Conservation (phyloP, 495 filamentous ascomycete species). For the Neurospora sp. region DNA sequence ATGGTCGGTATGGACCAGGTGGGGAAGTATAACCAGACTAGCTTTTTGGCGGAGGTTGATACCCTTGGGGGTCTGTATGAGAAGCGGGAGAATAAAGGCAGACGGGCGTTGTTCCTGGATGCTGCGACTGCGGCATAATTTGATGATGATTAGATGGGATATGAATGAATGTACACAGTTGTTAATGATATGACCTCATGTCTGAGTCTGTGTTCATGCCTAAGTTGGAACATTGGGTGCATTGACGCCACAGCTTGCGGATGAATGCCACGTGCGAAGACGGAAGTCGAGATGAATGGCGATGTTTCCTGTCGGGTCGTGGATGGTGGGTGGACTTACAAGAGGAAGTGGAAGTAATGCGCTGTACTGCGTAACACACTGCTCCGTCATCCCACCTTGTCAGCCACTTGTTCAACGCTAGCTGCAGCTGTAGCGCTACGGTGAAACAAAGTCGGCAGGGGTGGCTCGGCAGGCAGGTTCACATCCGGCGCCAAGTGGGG, state of each 20-base stretch:
- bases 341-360: not conserved
- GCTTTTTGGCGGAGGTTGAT: conserved; percentile 24
- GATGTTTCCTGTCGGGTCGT: not conserved
- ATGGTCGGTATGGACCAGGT: conserved; percentile 35
- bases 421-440: not conserved
- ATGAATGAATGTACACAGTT: not conserved
- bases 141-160: not conserved
- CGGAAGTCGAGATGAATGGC: not conserved
- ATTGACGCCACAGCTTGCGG: not conserved
- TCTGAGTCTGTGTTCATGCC: not conserved
- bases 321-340: not conserved
- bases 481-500: not conserved
- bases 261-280: not conserved
- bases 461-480: not conserved
- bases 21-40: conserved; percentile 31
- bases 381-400: not conserved
- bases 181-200: not conserved
- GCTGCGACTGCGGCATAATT: not conserved
- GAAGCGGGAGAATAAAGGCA: not conserved
- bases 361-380: not conserved
- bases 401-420: not conserved
- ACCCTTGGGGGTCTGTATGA: conserved; percentile 8
- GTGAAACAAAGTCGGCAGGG: not conserved
- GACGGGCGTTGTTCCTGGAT: not conserved
- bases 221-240: not conserved